Conservation (phyloP, 148 eudicot species). For the Dysphania ambrosioides region DNA sequence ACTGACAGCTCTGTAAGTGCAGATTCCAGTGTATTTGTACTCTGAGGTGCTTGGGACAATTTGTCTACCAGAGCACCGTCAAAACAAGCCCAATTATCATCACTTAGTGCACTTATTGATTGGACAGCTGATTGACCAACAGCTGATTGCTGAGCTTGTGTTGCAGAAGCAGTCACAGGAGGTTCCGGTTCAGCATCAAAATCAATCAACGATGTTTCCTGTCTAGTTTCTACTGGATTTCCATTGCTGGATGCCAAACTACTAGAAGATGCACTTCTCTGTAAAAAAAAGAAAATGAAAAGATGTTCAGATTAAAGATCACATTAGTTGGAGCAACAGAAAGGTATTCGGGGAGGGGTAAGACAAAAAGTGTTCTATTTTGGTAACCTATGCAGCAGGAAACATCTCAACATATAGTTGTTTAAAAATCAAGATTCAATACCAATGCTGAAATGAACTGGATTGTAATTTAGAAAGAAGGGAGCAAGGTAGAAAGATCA, state of each 20-base stretch:
- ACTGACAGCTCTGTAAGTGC: constrained; percentile 50
- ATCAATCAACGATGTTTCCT: constrained; percentile 72
- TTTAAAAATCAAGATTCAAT: not conserved
- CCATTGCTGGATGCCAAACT: constrained; percentile 83
- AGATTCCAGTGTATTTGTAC: constrained; percentile 50
- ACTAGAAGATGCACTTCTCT: constrained; percentile 88
- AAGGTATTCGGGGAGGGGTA: not conserved
- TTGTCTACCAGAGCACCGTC: constrained; percentile 50
- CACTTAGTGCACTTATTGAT: constrained; percentile 37
- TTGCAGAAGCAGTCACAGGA: constrained; percentile 38
- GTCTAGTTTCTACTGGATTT: constrained; percentile 55
- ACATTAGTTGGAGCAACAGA: constrained; percentile 3
- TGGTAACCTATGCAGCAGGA: not conserved
- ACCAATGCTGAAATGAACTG: not conserved
- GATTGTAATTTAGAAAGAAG: not conserved
- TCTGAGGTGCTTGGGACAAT: constrained; percentile 46
- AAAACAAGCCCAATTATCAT: constrained; percentile 88
- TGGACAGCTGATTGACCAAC: constrained; percentile 34
- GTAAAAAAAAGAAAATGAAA: constrained; percentile 28
- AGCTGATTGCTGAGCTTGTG: constrained; percentile 38
- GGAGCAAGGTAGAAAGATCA: not conserved
- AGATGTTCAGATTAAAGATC: constrained; percentile 12
- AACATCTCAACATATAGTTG: too few relatives aligned
- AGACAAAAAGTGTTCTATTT: not conserved
- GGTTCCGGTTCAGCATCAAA: constrained; percentile 78